Base-by-base conservation (phyloP, 352 stramenopile species). In the Elongisporangium anandrum region DNA sequence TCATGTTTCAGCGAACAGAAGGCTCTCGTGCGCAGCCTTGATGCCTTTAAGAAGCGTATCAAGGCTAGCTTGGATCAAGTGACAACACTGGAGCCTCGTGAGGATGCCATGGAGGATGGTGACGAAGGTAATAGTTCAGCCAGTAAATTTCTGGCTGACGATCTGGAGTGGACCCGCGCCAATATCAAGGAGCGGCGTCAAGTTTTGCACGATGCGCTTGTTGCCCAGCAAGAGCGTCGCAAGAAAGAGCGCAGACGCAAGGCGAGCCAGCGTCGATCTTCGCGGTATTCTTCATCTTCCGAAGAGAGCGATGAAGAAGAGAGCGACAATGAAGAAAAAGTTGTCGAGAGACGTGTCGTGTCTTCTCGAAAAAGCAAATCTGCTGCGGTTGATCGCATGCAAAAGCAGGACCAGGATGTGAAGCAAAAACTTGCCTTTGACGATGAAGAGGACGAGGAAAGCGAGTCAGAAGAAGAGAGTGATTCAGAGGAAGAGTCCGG, bases 311-410 rank as follows among this genome's bases (percentile, higher is more conserved):
- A 75, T 49, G 50, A 51, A 1, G 15, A 17, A 3, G 58, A 60
- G 22, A 50, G 26, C 1, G 52, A 59, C 2, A 59, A 59, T 0
- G 63, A 61, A 3, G 60, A 67, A 12, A 38, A 65, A 3, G 57
- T 54, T 0, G 61, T 60, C 16, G 54, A 55, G 26, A 47, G 26
- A 22, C 51, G 15, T 13, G 49, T 50, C 10, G 29, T 75, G 8
- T 81, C 73, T 7, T 73, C 77, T 39, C 77, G 79, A 34, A 72
- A 82, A 38, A 87, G 77, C 57, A 89, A 83, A 56, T 75, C 70
- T 8, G 68, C 78, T 2, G 79, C 79, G 12, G 73, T 83, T 38
- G 80, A 69, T 59, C 77, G 79, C 12, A 90, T 90, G 73, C 76
- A 81, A 22, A 60, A 72, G 22, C 76, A 85, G 54, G 68, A 84